Percentiles rank a stretch among this genome's conserved stretches.
phyloP scores from a whole-genome alignment of 805 yeast species.

The Candida loeiensis region DNA sequence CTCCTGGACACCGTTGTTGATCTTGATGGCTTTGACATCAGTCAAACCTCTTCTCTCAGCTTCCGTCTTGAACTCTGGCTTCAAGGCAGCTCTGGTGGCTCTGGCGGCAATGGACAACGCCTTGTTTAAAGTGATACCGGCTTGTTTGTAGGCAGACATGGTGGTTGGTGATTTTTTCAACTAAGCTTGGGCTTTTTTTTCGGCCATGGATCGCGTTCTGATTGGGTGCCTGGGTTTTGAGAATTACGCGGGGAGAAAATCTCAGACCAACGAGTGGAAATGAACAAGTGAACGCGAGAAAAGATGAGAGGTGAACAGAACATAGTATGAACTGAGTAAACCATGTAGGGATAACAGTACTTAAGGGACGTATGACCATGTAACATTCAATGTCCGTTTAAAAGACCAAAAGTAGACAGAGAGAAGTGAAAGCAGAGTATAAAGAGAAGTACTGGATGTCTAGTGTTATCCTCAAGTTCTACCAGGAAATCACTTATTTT shows the following conservation, averaged over 20 bases:
- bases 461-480: too few species aligned
- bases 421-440: too few species aligned
- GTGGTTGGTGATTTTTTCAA: conserved; percentile 11
- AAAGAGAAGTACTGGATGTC: too few species aligned
- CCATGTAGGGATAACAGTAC: too few species aligned
- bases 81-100: conserved; percentile 82
- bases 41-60: conserved; percentile 68
- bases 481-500: too few species aligned
- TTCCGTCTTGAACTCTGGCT: conserved; percentile 75
- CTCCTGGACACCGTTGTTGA: conserved; percentile 62
- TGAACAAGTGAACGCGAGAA: background rate
- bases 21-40: conserved; percentile 70
- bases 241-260: conserved; percentile 4
- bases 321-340: too few species aligned
- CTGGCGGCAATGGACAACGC: conserved; percentile 89
- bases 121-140: conserved; percentile 65
- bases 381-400: too few species aligned
- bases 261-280: background rate
- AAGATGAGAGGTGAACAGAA: background rate
- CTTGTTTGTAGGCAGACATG: conserved; percentile 49
- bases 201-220: conserved; percentile 6
- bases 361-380: too few species aligned
- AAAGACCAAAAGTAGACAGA: too few species aligned
- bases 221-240: conserved; percentile 3
- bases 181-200: conserved; percentile 5